A percentile compares a stretch with the other conserved stretches of the same genome.
These are phyloP conservation scores for Aspergillus hancockii DNA, from an alignment of 495 filamentous ascomycete genomes.

Conservation along the genomic window DNA sequence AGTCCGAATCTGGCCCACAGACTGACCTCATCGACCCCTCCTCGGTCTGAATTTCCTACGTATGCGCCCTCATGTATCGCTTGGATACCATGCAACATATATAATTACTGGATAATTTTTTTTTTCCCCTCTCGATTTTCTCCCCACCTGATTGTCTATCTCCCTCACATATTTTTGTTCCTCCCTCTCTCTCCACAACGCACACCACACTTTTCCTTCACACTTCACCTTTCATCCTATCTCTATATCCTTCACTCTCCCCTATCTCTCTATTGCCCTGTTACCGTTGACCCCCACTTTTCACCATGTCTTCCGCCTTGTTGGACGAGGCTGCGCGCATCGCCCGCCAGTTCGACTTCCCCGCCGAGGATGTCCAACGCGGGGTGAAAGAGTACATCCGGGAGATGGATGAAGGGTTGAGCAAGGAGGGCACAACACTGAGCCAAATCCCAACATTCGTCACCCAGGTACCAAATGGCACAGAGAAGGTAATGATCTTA, in stretches of 20 bases:
- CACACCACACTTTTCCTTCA: constrained; percentile 11
- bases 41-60: constrained; percentile 18
- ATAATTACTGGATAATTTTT: constrained; percentile 1
- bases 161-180: neutral
- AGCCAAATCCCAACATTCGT: constrained; percentile 98
- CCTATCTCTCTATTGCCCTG: neutral
- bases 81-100: constrained; percentile 3
- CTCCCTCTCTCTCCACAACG: constrained; percentile 10
- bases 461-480: constrained; percentile 93
- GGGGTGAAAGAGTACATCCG: constrained; percentile 81
- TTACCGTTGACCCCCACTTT: constrained; percentile 4
- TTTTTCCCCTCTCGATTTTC: constrained; percentile 5
- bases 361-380: constrained; percentile 72
- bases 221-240: constrained; percentile 1
- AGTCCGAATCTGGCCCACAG: constrained; percentile 18
- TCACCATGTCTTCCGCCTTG: constrained; percentile 51
- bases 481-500: constrained; percentile 68
- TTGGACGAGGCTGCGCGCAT: constrained; percentile 74
- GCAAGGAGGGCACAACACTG: constrained; percentile 75
- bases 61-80: neutral
- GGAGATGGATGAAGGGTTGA: constrained; percentile 85
- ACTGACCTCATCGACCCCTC: constrained; percentile 45
- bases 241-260: constrained; percentile 2
- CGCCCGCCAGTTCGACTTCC: constrained; percentile 83
- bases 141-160: constrained; percentile 8